Evolutionary conservation across 2,329 filamentous ascomycete species (phyloP).

Genomic region (Thielaviopsis populi): DNA sequence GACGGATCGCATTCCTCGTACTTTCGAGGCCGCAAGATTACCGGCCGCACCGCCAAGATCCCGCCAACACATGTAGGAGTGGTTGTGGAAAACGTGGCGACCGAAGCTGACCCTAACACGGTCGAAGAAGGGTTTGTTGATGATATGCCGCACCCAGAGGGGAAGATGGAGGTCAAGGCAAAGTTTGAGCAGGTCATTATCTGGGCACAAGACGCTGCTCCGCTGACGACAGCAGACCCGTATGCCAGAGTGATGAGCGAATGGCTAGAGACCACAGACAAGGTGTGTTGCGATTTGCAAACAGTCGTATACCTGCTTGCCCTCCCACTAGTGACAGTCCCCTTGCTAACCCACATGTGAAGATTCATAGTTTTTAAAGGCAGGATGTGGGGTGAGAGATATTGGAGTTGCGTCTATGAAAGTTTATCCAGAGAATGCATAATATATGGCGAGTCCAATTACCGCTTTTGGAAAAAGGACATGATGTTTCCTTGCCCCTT

Average conservation of each 20-base stretch:
- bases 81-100: conserved; percentile 35
- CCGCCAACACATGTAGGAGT: conserved; percentile 58
- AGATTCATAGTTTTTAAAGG: conserved; percentile 2
- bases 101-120: conserved; percentile 20
- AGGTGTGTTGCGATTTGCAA: conserved; percentile 29
- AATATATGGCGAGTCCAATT: conserved; percentile 3
- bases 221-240: conserved; percentile 42
- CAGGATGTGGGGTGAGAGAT: not conserved
- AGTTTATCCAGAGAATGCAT: not conserved
- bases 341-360: too few relatives aligned
- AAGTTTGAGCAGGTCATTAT: conserved; percentile 61
- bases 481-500: conserved; percentile 74
- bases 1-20: conserved; percentile 44
- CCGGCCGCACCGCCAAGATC: conserved; percentile 49
- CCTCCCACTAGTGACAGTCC: too few relatives aligned
- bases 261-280: conserved; percentile 61
- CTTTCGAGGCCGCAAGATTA: conserved; percentile 67
- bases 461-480: conserved; percentile 83
- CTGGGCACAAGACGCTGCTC: conserved; percentile 66
- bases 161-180: conserved; percentile 46
- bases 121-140: conserved; percentile 23
- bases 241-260: conserved; percentile 65
- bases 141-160: conserved; percentile 32
- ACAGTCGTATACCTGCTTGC: too few relatives aligned
- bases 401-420: not conserved